Evolutionary conservation across 2,329 filamentous ascomycete genomes (phyloP).

Genomic region (Penicillium sp.): DNA sequence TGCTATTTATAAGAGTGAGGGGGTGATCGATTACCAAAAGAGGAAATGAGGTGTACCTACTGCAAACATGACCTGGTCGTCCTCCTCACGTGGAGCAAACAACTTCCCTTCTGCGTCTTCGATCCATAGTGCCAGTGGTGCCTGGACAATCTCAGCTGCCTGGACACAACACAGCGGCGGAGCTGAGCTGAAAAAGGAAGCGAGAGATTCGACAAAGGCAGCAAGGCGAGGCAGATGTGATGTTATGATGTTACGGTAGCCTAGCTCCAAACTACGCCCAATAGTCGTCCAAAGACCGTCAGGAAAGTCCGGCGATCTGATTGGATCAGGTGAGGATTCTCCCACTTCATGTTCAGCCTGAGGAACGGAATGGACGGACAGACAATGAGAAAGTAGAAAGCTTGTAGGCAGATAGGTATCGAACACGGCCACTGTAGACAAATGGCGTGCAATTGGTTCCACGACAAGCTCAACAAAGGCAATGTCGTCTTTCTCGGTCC

Average conservation of each 20-base stretch:
- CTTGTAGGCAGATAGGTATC: conserved; percentile 32
- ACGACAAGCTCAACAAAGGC: conserved; percentile 61
- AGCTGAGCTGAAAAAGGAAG: conserved; percentile 49
- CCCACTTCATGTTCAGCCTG: conserved; percentile 7
- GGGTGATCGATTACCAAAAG: background rate
- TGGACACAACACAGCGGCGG: conserved; percentile 48
- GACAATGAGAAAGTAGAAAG: conserved; percentile 28
- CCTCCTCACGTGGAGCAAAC: conserved; percentile 21
- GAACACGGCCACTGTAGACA: conserved; percentile 33
- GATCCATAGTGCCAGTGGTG: conserved; percentile 30
- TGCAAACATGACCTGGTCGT: conserved; percentile 29
- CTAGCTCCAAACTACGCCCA: conserved; percentile 46
- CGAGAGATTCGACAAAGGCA: conserved; percentile 50
- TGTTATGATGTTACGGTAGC: conserved; percentile 48
- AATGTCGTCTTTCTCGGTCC: conserved; percentile 60
- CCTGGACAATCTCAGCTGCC: conserved; percentile 56
- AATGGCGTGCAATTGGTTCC: conserved; percentile 60
- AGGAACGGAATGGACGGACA: conserved; percentile 30
- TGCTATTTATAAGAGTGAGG: conserved; percentile 25
- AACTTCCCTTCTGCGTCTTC: conserved; percentile 28
- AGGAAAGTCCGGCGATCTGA: conserved; percentile 13
- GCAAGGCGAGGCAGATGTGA: conserved; percentile 37
- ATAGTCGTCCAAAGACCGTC: conserved; percentile 60
- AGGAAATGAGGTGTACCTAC: conserved; percentile 22
- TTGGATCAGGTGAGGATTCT: conserved; percentile 2